These are phyloP conservation scores for Podila clonocystis DNA, from an alignment of 192 early-diverging fungal species.

Conservation along the genomic window DNA sequence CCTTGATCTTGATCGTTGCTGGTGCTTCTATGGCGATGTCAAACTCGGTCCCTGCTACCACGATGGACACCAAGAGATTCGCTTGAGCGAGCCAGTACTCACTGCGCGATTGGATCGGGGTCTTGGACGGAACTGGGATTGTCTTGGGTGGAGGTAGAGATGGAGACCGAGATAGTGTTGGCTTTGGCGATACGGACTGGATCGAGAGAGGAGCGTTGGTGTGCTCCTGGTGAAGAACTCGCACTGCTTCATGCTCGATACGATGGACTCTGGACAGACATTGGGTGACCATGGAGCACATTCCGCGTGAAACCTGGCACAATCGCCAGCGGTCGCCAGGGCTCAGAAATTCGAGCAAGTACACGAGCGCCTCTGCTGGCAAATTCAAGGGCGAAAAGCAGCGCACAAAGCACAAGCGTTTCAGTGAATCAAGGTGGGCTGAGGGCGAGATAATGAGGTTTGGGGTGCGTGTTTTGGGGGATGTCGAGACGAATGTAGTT, in stretches of 20 bases:
- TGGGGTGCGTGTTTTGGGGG: no score
- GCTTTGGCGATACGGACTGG: no score
- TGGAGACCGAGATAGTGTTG: no score
- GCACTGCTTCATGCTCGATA: slow-evolving; percentile 16
- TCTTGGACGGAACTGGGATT: not conserved
- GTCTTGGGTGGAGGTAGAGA: not conserved
- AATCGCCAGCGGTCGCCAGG: slow-evolving; percentile 34
- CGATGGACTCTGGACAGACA: slow-evolving; percentile 26
- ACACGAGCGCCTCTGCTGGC: slow-evolving; percentile 32
- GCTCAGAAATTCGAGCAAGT: slow-evolving; percentile 23
- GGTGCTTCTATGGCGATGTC: not conserved
- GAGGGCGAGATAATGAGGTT: no score
- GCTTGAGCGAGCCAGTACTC: slow-evolving; percentile 40
- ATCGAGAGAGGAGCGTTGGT: not conserved
- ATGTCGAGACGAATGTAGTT: no score
- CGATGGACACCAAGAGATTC: slow-evolving; percentile 16
- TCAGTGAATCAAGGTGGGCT: not conserved
- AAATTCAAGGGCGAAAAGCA: slow-evolving; percentile 40
- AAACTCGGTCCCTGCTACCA: slow-evolving; percentile 26
- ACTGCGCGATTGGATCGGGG: slow-evolving; percentile 4
- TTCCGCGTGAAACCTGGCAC: slow-evolving; percentile 16
- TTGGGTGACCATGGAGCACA: slow-evolving; percentile 8
- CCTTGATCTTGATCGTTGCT: not conserved
- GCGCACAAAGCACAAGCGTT: slow-evolving; percentile 7
- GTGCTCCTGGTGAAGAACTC: slow-evolving; percentile 38